Conservation (phyloP, 2,329 filamentous ascomycete genomes). For the Paecilomyces dactylethromorphus region DNA sequence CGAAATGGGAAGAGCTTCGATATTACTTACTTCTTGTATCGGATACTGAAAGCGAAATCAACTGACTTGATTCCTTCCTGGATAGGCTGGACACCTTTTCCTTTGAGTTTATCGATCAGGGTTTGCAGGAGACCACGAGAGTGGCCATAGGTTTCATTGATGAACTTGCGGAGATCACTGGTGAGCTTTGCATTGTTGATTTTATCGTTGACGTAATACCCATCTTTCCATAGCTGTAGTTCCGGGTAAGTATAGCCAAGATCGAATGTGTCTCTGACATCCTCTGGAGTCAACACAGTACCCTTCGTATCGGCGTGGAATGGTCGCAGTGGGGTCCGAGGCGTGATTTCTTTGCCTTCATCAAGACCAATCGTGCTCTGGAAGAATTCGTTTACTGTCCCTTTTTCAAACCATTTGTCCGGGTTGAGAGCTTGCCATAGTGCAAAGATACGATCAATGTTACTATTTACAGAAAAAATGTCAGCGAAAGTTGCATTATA, state of each 20-base stretch:
- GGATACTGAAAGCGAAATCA: slow-evolving; percentile 42
- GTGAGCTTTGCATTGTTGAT: neutral
- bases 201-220: neutral
- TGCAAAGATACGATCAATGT: slow-evolving; percentile 66
- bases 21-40: slow-evolving; percentile 7
- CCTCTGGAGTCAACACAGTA: slow-evolving; percentile 61
- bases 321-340: slow-evolving; percentile 38
- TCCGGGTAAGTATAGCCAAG: slow-evolving; percentile 73
- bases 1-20: slow-evolving; percentile 9
- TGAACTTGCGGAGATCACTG: neutral
- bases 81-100: neutral
- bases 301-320: slow-evolving; percentile 52
- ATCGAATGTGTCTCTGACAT: slow-evolving; percentile 49
- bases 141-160: neutral
- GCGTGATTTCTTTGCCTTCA: neutral
- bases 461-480: slow-evolving; percentile 31
- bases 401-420: slow-evolving; percentile 49
- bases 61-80: neutral
- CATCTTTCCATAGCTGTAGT: slow-evolving; percentile 10
- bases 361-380: slow-evolving; percentile 18
- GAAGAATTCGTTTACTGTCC: slow-evolving; percentile 56
- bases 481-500: neutral
- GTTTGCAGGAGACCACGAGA: neutral
- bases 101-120: neutral
- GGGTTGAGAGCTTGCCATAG: slow-evolving; percentile 72